Conservation (phyloP, 2,329 filamentous ascomycete species). For the Pseudogymnoascus sp. region DNA sequence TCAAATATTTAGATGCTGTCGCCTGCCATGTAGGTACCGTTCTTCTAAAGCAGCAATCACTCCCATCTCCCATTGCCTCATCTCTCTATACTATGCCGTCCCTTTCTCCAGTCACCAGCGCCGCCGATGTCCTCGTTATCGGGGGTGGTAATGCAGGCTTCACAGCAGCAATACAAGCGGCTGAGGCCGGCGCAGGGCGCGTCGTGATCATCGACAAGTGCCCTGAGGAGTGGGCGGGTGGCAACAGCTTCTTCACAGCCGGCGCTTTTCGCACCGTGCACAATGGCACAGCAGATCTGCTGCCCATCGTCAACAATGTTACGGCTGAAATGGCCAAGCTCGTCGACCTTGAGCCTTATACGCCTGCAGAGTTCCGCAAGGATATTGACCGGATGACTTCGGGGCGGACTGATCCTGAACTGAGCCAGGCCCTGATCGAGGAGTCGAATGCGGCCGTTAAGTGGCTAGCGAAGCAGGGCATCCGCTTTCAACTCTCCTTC, state of each 20-base stretch:
- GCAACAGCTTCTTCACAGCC: slow-evolving; percentile 19
- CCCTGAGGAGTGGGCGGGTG: slow-evolving; percentile 18
- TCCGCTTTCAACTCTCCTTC: slow-evolving; percentile 53
- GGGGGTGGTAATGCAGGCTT: slow-evolving; percentile 60
- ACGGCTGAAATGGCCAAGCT: slow-evolving; percentile 34
- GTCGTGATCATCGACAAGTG: slow-evolving; percentile 36
- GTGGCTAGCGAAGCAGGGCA: slow-evolving; percentile 47
- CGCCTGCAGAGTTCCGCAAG: slow-evolving; percentile 41
- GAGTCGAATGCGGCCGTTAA: slow-evolving; percentile 44
- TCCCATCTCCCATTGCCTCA: slow-evolving; percentile 6
- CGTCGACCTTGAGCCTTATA: slow-evolving; percentile 54
- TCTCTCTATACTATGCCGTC: slow-evolving; percentile 8
- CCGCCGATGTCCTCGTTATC: slow-evolving; percentile 43
- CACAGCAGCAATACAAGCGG: slow-evolving; percentile 49
- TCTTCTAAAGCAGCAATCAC: slow-evolving; percentile 4
- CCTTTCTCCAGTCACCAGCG: slow-evolving; percentile 4
- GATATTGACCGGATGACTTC: slow-evolving; percentile 51
- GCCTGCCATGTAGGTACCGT: not conserved
- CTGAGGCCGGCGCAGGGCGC: slow-evolving; percentile 34
- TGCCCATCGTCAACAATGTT: slow-evolving; percentile 55
- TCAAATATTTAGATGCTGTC: not conserved
- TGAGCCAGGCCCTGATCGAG: slow-evolving; percentile 42
- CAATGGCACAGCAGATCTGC: slow-evolving; percentile 45
- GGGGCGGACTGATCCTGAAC: slow-evolving; percentile 41
- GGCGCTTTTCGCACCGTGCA: slow-evolving; percentile 42